phyloP scores from a whole-genome alignment of 164 flowering plant species.

The Warburgia ugandensis region DNA sequence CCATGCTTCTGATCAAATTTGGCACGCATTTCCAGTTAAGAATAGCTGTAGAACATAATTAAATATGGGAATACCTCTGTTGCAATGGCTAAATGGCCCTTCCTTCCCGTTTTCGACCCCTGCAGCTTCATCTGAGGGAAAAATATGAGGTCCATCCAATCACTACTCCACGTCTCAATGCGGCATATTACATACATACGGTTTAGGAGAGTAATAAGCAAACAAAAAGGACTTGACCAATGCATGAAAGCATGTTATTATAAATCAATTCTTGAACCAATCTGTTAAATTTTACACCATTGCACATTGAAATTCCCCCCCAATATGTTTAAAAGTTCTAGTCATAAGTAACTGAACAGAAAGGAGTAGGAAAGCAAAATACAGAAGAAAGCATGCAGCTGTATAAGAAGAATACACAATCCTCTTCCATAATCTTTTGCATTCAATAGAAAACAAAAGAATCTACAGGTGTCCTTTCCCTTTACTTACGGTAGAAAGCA shows the following conservation, averaged over 20 bases:
- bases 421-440: too few relatives aligned
- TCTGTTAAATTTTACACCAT: neutral
- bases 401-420: too few relatives aligned
- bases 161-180: too few relatives aligned
- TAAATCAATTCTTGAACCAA: neutral
- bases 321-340: too few relatives aligned
- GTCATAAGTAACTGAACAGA: too few relatives aligned
- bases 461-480: too few relatives aligned
- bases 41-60: neutral
- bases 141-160: constrained; percentile 3
- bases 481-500: too few relatives aligned
- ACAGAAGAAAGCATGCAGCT: too few relatives aligned
- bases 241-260: neutral
- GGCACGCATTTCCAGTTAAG: neutral
- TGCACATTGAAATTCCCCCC: too few relatives aligned
- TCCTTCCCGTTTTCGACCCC: constrained; percentile 86
- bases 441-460: too few relatives aligned
- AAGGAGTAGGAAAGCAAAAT: too few relatives aligned
- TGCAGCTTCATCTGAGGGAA: constrained; percentile 72
- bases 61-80: constrained; percentile 63
- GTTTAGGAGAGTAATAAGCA: neutral
- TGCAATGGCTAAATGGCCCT: constrained; percentile 83
- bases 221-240: neutral
- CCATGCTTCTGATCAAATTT: neutral
- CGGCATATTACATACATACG: too few relatives aligned